Conservation (phyloP, 352 stramenopile genomes). For the Phytophthora sansomeana region DNA sequence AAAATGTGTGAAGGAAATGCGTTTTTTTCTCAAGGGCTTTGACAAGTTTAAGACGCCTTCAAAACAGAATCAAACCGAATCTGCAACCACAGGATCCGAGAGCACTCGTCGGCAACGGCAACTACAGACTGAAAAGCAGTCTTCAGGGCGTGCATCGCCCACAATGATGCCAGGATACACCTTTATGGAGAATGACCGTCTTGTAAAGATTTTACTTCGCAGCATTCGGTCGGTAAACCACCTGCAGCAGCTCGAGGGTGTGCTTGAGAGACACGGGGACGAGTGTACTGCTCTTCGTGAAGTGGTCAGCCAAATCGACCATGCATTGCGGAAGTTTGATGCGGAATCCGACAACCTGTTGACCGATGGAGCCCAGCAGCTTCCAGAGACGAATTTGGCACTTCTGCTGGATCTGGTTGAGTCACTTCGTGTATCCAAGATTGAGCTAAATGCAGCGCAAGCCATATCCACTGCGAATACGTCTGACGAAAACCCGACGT, state of each 20-base stretch:
- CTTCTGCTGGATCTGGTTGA: constrained; percentile 42
- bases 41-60: constrained; percentile 51
- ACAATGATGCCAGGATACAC: constrained; percentile 35
- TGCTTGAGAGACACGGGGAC: constrained; percentile 63
- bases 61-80: constrained; percentile 18
- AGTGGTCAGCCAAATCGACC: constrained; percentile 42
- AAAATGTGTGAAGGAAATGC: constrained; percentile 33
- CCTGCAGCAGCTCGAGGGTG: constrained; percentile 51
- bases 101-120: constrained; percentile 7
- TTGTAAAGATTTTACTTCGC: constrained; percentile 75
- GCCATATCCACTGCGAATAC: neutral
- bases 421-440: constrained; percentile 21
- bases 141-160: constrained; percentile 10
- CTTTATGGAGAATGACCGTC: constrained; percentile 80
- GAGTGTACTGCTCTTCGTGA: constrained; percentile 43
- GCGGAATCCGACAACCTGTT: constrained; percentile 23
- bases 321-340: constrained; percentile 43
- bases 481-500: neutral
- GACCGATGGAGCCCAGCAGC: neutral
- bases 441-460: neutral
- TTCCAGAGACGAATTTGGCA: constrained; percentile 13
- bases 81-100: neutral
- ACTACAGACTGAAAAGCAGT: constrained; percentile 8
- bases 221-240: constrained; percentile 71
- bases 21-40: constrained; percentile 47